Conservation (phyloP, 2,329 filamentous ascomycete species). For the Escovopsis sp. region DNA sequence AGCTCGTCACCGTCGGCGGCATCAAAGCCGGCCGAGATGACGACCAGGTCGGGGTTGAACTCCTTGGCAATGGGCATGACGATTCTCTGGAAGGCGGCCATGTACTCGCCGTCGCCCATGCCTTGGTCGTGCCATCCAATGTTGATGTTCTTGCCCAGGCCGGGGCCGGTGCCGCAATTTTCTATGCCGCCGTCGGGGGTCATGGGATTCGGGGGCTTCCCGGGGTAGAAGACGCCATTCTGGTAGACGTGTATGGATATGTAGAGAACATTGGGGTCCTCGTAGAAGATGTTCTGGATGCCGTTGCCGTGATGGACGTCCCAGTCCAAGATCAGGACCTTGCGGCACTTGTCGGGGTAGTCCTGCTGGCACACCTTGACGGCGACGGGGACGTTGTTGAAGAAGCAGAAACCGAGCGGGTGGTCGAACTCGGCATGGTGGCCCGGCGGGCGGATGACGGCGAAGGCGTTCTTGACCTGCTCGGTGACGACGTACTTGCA, state of each 20-base stretch:
- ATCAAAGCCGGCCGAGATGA: slow-evolving; percentile 92
- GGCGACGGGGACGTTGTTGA: slow-evolving; percentile 93
- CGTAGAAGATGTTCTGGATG: slow-evolving; percentile 89
- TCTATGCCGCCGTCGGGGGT: slow-evolving; percentile 47
- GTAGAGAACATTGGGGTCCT: slow-evolving; percentile 88
- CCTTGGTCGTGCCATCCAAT: slow-evolving; percentile 54
- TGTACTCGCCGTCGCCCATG: slow-evolving; percentile 94
- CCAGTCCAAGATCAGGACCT: slow-evolving; percentile 90
- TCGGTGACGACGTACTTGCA: slow-evolving; percentile 79
- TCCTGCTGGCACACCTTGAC: slow-evolving; percentile 74
- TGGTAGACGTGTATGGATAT: slow-evolving; percentile 86
- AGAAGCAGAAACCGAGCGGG: slow-evolving; percentile 90
- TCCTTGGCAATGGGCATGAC: slow-evolving; percentile 93
- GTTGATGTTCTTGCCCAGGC: slow-evolving; percentile 49
- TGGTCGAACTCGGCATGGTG: slow-evolving; percentile 83
- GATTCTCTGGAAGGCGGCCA: slow-evolving; percentile 89
- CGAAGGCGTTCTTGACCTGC: slow-evolving; percentile 84
- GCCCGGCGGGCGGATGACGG: slow-evolving; percentile 85
- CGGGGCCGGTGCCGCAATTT: slow-evolving; percentile 40
- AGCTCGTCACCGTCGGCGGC: slow-evolving; percentile 87
- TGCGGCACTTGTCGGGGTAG: slow-evolving; percentile 67
- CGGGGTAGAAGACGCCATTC: slow-evolving; percentile 75
- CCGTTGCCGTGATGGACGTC: slow-evolving; percentile 76
- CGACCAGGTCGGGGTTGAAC: slow-evolving; percentile 86
- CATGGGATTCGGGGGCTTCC: slow-evolving; percentile 40